Evolutionary conservation across 768 basidiomycete species (phyloP), one percentile per base, ranked within the genome.

Genomic region (Saitozyma podzolica): DNA sequence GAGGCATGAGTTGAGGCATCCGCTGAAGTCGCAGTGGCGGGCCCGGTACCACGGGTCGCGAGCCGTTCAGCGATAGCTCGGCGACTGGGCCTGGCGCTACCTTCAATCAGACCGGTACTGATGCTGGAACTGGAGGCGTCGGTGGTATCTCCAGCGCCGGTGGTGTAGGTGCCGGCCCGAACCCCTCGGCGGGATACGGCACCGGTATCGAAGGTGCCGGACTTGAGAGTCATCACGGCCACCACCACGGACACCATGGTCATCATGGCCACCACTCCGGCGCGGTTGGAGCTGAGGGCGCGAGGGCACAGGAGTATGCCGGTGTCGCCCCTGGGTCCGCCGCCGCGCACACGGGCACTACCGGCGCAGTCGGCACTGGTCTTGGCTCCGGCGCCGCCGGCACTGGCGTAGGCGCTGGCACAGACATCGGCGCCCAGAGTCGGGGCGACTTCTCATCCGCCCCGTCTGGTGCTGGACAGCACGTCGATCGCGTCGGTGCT

Each of bases 41-140:
- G 48, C 68, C 65, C 41, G 71, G 71, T 49, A 72, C 68, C 19
- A 75, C 74, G 29, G 74, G 74, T 53, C 69, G 74, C 50, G 74
- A 75, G 59, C 66, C 66, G 0, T 74, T 74, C 49, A 70, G 72
- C 53, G 64, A 70, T 39, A 52, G 54, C 9, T 59, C 50, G 20
- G 61, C 62, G 41, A 49, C 66, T 19, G 63, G 61, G 40, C 45
- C 57, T 20, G 60, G 60, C 19, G 40, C 9, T 13, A 43, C 19
- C 48, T 45, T 37, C 48, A 13, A 47, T 11, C 45, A 11, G 45
- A 17, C n/a, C 45, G n/a, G n/a, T 17, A 11, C 45, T 17, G n/a
- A 3, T 47, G 11, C 45, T 13, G 45, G 45, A 3, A 17, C 13
- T 47, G 45, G n/a, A 47, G 13, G 11, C 6, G 3, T 13, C 45